Evolutionary conservation across 2,329 filamentous ascomycete species (phyloP).

Genomic region (Trichoderma koningiopsis): DNA sequence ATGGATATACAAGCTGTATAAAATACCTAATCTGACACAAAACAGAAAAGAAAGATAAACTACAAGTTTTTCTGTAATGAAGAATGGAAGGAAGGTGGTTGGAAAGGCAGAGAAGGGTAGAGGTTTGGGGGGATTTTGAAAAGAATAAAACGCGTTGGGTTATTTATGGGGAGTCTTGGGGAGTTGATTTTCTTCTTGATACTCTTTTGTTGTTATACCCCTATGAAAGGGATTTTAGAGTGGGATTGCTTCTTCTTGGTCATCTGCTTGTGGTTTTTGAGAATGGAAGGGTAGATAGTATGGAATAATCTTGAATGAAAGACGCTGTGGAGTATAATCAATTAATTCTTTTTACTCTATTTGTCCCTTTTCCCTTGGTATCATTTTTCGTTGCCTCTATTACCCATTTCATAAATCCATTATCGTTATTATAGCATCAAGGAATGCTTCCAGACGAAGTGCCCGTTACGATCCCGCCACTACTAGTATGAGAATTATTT

Average conservation of each 20-base stretch:
- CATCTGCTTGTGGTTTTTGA: background rate
- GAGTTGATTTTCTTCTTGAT: background rate
- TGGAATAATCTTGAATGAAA: background rate
- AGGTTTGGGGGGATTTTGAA: background rate
- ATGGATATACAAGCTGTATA: constrained; percentile 14
- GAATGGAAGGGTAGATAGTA: background rate
- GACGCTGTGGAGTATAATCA: background rate
- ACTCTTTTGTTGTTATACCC: background rate
- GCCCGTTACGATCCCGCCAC: background rate
- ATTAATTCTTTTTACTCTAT: background rate
- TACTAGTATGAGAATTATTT: background rate
- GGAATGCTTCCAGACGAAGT: background rate
- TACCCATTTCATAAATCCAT: background rate
- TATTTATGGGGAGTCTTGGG: constrained; percentile 7
- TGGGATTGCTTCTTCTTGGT: background rate
- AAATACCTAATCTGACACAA: background rate
- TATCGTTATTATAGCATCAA: background rate
- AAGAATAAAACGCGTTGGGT: background rate
- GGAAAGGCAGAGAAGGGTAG: background rate
- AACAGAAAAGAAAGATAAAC: background rate
- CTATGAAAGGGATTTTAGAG: constrained; percentile 1
- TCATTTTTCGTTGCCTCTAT: no score
- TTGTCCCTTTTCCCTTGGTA: no score
- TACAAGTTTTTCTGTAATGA: background rate
- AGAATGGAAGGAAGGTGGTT: background rate